Percentiles rank a stretch among this genome's conserved stretches.
Conservation (phyloP, 306 rosid species). For the Acacia crassicarpa region DNA sequence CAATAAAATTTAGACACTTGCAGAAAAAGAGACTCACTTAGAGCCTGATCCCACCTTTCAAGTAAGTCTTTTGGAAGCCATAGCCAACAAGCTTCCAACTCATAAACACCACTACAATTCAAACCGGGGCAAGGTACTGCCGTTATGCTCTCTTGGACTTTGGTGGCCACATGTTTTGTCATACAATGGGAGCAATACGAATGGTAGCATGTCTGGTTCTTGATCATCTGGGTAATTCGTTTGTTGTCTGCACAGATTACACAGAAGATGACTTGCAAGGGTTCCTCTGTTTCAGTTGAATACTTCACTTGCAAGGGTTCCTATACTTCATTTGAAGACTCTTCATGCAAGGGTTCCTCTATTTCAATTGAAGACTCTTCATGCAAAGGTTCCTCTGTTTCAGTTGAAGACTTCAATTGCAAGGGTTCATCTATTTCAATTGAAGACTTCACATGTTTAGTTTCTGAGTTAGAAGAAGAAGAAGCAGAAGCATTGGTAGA, state of each 20-base stretch:
- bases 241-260: slow-evolving; percentile 51
- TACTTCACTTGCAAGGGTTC: too few relatives aligned
- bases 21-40: slow-evolving; percentile 37
- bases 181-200: slow-evolving; percentile 57
- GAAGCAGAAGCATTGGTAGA: too few relatives aligned
- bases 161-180: slow-evolving; percentile 50
- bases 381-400: too few relatives aligned
- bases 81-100: slow-evolving; percentile 45
- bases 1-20: slow-evolving; percentile 42
- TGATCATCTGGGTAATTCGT: slow-evolving; percentile 33
- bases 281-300: too few relatives aligned
- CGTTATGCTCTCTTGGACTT: slow-evolving; percentile 45
- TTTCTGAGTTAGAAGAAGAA: too few relatives aligned
- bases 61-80: slow-evolving; percentile 43
- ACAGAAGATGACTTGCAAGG: slow-evolving; percentile 19
- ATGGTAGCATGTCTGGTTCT: slow-evolving; percentile 22
- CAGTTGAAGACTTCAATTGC: too few relatives aligned
- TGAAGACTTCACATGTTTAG: too few relatives aligned
- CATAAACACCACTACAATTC: slow-evolving; percentile 41
- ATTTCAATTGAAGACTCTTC: too few relatives aligned
- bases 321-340: too few relatives aligned
- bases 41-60: slow-evolving; percentile 49
- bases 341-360: too few relatives aligned
- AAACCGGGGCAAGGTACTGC: slow-evolving; percentile 52
- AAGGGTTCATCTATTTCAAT: too few relatives aligned